These are phyloP conservation scores for Atkinsonella hypoxylon DNA, from an alignment of 2,329 filamentous ascomycete species.

Conservation along the genomic window DNA sequence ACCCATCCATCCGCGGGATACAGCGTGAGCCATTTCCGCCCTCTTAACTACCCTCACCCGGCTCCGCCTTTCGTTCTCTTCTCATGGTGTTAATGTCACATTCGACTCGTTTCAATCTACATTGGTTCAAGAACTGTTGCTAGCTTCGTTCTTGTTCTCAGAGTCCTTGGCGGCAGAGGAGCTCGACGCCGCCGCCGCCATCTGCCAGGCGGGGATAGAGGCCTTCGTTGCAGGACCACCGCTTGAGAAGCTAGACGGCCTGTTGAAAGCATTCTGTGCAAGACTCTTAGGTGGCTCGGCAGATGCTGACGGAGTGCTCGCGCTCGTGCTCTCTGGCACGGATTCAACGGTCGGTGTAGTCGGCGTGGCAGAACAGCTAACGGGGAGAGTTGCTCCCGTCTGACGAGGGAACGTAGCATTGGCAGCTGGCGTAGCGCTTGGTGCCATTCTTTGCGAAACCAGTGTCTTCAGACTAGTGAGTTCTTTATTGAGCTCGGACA, in stretches of 20 bases:
- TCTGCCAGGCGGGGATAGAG: conserved; percentile 70
- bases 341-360: conserved; percentile 11
- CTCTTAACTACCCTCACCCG: background rate
- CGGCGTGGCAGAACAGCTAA: conserved; percentile 6
- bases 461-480: conserved; percentile 87
- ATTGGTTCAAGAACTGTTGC: conserved; percentile 2
- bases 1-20: background rate
- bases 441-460: conserved; percentile 51
- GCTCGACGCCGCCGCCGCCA: conserved; percentile 44
- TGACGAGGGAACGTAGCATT: conserved; percentile 9
- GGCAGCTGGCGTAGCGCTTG: conserved; percentile 17
- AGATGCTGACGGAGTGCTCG: conserved; percentile 12
- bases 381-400: background rate
- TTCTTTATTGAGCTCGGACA: conserved; percentile 78
- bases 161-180: conserved; percentile 17
- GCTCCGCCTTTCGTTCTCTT: background rate
- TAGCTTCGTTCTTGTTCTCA: conserved; percentile 6
- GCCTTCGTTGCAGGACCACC: conserved; percentile 38
- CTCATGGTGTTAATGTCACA: background rate
- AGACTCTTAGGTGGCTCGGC: conserved; percentile 22
- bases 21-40: background rate
- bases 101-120: background rate
- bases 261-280: conserved; percentile 17
- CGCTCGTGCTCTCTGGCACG: conserved; percentile 13
- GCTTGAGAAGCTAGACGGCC: conserved; percentile 22